Evolutionary conservation across 768 basidiomycete species (phyloP).

Genomic region (Panellus pusillus): DNA sequence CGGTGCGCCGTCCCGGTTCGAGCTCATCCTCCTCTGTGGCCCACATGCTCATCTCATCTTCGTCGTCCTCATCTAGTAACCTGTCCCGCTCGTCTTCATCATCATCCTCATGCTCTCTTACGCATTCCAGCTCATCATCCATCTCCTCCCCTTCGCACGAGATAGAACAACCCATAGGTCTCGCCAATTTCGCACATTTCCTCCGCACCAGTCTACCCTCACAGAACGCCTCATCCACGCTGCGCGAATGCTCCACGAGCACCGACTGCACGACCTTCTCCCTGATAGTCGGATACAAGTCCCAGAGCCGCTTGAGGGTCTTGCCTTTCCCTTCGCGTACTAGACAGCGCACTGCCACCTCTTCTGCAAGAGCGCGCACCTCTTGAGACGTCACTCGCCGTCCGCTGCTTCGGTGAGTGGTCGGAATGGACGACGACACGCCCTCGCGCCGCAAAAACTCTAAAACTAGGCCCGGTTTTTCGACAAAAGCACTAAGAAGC

Average conservation of each 20-base stretch:
- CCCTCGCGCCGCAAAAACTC: slow-evolving; percentile 47
- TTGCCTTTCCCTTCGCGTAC: slow-evolving; percentile 70
- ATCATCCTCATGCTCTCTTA: slow-evolving; percentile 16
- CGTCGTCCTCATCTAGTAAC: not conserved
- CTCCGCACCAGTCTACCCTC: slow-evolving; percentile 29
- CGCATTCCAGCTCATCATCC: slow-evolving; percentile 16
- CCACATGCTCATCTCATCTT: not conserved
- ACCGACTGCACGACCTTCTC: slow-evolving; percentile 45
- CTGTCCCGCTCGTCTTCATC: slow-evolving; percentile 3
- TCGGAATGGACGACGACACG: slow-evolving; percentile 17
- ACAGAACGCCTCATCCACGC: slow-evolving; percentile 55
- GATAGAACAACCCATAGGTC: slow-evolving; percentile 26
- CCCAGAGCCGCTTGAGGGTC: slow-evolving; percentile 58
- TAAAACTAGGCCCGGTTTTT: slow-evolving; percentile 50
- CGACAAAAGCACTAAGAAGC: slow-evolving; percentile 69
- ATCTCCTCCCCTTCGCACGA: slow-evolving; percentile 22
- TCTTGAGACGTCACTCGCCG: slow-evolving; percentile 29
- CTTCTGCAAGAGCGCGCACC: slow-evolving; percentile 49
- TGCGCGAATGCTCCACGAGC: slow-evolving; percentile 49
- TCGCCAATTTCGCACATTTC: slow-evolving; percentile 21
- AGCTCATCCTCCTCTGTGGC: not conserved
- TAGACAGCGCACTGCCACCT: slow-evolving; percentile 60
- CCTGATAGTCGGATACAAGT: slow-evolving; percentile 44
- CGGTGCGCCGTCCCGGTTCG: not conserved
- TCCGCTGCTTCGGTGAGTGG: slow-evolving; percentile 15